phyloP scores from a whole-genome alignment of 495 filamentous ascomycete genomes.

The Parathielavia hyrcaniae region DNA sequence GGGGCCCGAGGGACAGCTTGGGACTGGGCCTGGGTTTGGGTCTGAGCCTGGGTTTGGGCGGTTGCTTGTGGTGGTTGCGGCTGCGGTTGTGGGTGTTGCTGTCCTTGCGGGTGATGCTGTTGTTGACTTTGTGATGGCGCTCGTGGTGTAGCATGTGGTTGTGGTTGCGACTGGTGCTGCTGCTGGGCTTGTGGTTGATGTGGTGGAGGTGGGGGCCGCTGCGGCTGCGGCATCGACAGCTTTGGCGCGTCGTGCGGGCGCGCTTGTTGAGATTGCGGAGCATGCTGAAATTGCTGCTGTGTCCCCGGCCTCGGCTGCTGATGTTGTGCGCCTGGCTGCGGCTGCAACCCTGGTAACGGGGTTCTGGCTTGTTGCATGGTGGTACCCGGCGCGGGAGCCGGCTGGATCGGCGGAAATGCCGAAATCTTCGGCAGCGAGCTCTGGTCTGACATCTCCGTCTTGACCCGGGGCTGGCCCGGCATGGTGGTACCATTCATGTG shows the following conservation, averaged over 20 bases:
- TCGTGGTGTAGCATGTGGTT: slow-evolving; percentile 6
- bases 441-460: slow-evolving; percentile 25
- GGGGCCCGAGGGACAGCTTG: background rate
- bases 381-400: slow-evolving; percentile 20
- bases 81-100: slow-evolving; percentile 11
- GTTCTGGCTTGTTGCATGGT: slow-evolving; percentile 20
- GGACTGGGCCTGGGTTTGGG: slow-evolving; percentile 2
- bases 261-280: slow-evolving; percentile 11
- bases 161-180: background rate
- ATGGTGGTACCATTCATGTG: slow-evolving; percentile 5
- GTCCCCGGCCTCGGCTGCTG: slow-evolving; percentile 16
- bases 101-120: background rate
- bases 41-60: background rate
- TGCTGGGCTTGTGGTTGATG: slow-evolving; percentile 6
- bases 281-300: slow-evolving; percentile 17
- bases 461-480: slow-evolving; percentile 23
- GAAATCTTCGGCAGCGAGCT: slow-evolving; percentile 16
- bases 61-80: background rate
- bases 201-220: slow-evolving; percentile 1
- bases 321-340: slow-evolving; percentile 11
- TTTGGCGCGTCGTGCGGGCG: slow-evolving; percentile 5
- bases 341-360: slow-evolving; percentile 14
- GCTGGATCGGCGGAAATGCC: slow-evolving; percentile 29
- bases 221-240: background rate
- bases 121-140: background rate